A percentile compares a stretch with the other conserved stretches of the same genome.
Evolutionary conservation across 2,329 filamentous ascomycete genomes (phyloP).

Genomic region (Penicillium fuscoglaucum): DNA sequence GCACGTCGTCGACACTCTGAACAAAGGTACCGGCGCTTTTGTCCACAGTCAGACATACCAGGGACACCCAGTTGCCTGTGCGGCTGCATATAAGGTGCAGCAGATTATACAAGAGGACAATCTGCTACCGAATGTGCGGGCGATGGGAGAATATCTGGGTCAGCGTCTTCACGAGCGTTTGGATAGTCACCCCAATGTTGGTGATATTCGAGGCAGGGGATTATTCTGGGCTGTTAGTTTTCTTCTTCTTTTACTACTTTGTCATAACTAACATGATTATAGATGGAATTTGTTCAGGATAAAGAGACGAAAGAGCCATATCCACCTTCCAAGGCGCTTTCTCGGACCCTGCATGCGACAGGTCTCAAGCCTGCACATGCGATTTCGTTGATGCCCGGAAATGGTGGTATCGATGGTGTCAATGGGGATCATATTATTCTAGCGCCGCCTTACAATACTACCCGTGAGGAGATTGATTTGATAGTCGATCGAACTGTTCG

Average conservation of each 20-base stretch:
- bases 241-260: background rate
- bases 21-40: slow-evolving; percentile 48
- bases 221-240: slow-evolving; percentile 56
- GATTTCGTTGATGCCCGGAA: slow-evolving; percentile 55
- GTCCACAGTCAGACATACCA: slow-evolving; percentile 61
- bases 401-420: slow-evolving; percentile 52
- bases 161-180: slow-evolving; percentile 47
- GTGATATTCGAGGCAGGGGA: slow-evolving; percentile 56
- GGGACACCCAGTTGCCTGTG: slow-evolving; percentile 54
- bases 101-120: slow-evolving; percentile 53
- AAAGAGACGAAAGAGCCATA: slow-evolving; percentile 55
- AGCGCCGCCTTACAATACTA: slow-evolving; percentile 56
- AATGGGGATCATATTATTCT: slow-evolving; percentile 57
- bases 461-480: slow-evolving; percentile 47
- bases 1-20: slow-evolving; percentile 49
- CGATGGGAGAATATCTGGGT: slow-evolving; percentile 33
- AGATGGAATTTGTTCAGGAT: slow-evolving; percentile 58
- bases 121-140: slow-evolving; percentile 46
- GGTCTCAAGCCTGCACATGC: slow-evolving; percentile 43
- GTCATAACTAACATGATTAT: slow-evolving; percentile 4
- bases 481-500: slow-evolving; percentile 49
- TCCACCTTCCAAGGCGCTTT: slow-evolving; percentile 42
- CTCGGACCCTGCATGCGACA: slow-evolving; percentile 49
- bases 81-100: slow-evolving; percentile 54
- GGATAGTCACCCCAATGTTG: slow-evolving; percentile 48